Evolutionary conservation across 257 asterid species (phyloP).

Genomic region (Nicotiana undulata): DNA sequence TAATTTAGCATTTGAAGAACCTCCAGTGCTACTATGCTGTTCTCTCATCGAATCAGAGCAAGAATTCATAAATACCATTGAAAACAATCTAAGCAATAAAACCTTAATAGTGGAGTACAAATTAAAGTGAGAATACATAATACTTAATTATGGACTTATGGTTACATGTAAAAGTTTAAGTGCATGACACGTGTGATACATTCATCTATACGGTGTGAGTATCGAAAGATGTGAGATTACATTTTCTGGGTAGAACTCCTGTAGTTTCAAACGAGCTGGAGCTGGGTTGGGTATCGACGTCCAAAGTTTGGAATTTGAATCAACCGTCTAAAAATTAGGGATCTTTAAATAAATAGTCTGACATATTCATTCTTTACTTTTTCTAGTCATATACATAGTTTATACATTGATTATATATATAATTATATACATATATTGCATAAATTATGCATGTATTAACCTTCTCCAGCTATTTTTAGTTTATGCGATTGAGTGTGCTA

Average conservation of each 20-base stretch:
- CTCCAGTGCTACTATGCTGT: not conserved
- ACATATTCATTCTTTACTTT: too few relatives aligned
- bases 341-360: too few relatives aligned
- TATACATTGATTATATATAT: too few relatives aligned
- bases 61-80: not conserved
- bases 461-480: too few relatives aligned
- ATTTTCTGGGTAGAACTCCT: not conserved
- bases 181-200: not conserved
- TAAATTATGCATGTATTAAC: too few relatives aligned
- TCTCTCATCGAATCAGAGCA: not conserved
- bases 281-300: not conserved
- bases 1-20: not conserved
- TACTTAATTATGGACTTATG: not conserved
- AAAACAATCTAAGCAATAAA: not conserved
- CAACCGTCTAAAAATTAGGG: too few relatives aligned
- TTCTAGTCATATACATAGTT: too few relatives aligned
- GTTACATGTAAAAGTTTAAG: not conserved
- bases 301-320: not conserved
- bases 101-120: not conserved
- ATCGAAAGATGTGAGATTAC: not conserved
- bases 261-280: not conserved
- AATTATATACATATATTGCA: too few relatives aligned
- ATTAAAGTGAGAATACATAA: not conserved
- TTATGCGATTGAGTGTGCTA: too few relatives aligned
- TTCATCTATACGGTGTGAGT: not conserved